Percentiles rank a stretch among this genome's conserved stretches.
phyloP scores from a whole-genome alignment of 2,329 filamentous ascomycete genomes.

The Taxawa tesnikishii region DNA sequence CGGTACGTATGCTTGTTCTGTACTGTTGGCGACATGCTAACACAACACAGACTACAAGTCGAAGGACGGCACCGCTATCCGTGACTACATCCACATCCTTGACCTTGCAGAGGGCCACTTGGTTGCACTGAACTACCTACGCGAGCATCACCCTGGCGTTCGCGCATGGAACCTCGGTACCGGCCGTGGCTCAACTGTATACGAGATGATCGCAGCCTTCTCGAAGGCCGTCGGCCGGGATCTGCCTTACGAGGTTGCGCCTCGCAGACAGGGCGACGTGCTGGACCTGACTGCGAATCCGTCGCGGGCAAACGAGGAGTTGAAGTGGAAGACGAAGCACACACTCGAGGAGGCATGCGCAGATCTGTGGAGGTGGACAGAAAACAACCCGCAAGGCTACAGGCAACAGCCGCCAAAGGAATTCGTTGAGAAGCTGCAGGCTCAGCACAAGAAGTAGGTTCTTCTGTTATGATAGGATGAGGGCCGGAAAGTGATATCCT shows the following conservation, averaged over 20 bases:
- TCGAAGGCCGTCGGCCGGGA: conserved; percentile 73
- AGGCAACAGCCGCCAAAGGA: conserved; percentile 78
- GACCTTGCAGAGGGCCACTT: conserved; percentile 81
- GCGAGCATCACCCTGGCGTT: conserved; percentile 72
- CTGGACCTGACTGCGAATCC: conserved; percentile 91
- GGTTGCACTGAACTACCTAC: conserved; percentile 80
- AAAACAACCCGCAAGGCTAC: conserved; percentile 94
- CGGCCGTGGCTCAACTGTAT: conserved; percentile 87
- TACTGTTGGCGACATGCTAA: conserved; percentile 10
- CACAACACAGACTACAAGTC: conserved; percentile 64
- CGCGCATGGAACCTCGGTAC: conserved; percentile 96
- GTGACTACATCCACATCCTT: conserved; percentile 96
- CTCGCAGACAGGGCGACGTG: conserved; percentile 76
- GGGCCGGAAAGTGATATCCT: no score
- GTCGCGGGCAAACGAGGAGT: conserved; percentile 71
- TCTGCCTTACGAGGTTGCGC: conserved; percentile 75
- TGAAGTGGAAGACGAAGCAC: conserved; percentile 82
- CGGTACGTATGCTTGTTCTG: conserved; percentile 41
- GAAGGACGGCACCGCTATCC: conserved; percentile 82
- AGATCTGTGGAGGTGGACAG: conserved; percentile 93
- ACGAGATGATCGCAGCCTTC: conserved; percentile 96
- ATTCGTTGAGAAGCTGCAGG: conserved; percentile 48
- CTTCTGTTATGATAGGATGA: conserved; percentile 1
- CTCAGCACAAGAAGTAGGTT: neutral
- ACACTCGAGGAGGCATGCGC: conserved; percentile 87